Base-by-base conservation (phyloP, 768 basidiomycete genomes). In the Clathrus columnatus region DNA sequence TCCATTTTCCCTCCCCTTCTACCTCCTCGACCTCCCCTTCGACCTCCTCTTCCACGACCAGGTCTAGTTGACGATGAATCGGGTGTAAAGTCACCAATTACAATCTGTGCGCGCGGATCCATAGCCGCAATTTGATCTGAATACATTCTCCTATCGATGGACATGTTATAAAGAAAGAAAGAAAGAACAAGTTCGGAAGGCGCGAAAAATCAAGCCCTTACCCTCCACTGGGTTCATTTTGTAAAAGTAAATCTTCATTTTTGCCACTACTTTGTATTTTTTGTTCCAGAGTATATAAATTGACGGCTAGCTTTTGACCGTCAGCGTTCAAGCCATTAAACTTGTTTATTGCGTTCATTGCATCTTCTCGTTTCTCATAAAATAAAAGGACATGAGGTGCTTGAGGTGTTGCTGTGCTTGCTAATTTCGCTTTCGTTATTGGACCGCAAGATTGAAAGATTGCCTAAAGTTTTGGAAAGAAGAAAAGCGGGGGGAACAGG, bases 281-380 rank as follows among this genome's bases (percentile, higher is more conserved):
- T 53, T 53, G 41, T 11, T 28, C 44, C 8, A 55, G 17, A 14
- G 54, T 30, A 47, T 29, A 16, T 18, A 55, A 26, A 16, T 16
- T 42, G 29, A 55, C 54, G 6, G 26, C 5, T 20, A 55, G 54
- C 45, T 55, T 55, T 59, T 84, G 84, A 0, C 90, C 91, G 57
- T 93, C 91, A 2, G 91, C 91, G 18, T 84, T 82, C 57, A 87
- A 85, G 29, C 82, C 82, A 69, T 93, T 70, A 67, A 89, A 93
- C 63, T 84, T 84, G 61, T 76, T 66, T 5, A 92, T 82, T 6
- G 89, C 85, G 7, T 77, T 73, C 8, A 77, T 70, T 0, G 90
- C 91, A 43, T 83, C 75, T 0, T 74, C 64, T 0, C 81, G 69
- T 18, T 73, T 71, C 64, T 87, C 84, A 75, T 87, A 87, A 11